Conservation (phyloP, 129 eudicot species). For the Flaveria brownii region DNA sequence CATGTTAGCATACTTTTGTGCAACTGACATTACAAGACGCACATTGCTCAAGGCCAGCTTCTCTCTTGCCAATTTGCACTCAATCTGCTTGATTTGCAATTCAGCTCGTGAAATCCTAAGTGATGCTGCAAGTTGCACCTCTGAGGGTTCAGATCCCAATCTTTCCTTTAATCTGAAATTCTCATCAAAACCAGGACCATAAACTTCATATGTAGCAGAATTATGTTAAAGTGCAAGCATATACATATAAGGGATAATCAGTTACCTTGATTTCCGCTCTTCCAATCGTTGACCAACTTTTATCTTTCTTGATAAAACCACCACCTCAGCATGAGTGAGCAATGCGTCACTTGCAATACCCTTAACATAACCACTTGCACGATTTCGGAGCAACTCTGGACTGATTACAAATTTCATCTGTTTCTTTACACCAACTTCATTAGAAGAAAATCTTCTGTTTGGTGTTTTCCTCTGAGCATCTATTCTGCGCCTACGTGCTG, state of each 20-base stretch:
- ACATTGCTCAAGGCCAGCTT: constrained; percentile 92
- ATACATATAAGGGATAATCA: constrained; percentile 10
- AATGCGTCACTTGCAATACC: constrained; percentile 45
- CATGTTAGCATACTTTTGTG: constrained; percentile 86
- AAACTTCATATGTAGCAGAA: background rate
- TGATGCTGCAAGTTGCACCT: constrained; percentile 82
- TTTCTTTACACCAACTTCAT: constrained; percentile 35
- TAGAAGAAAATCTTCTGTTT: constrained; percentile 36
- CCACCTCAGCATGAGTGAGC: constrained; percentile 79
- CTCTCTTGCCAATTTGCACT: constrained; percentile 93
- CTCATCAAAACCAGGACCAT: constrained; percentile 7
- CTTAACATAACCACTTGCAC: constrained; percentile 19
- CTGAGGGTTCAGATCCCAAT: constrained; percentile 87
- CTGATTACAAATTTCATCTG: constrained; percentile 41
- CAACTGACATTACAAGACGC: constrained; percentile 94
- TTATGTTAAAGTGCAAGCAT: background rate
- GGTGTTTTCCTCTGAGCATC: constrained; percentile 53
- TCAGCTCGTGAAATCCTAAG: constrained; percentile 62
- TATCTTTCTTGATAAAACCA: constrained; percentile 67
- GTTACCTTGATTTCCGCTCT: constrained; percentile 72
- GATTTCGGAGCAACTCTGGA: constrained; percentile 72
- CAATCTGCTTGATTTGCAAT: constrained; percentile 61
- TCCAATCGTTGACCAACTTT: constrained; percentile 67
- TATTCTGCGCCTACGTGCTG: constrained; percentile 82
- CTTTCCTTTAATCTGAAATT: constrained; percentile 65